A percentile compares a stretch with the other conserved stretches of the same genome.
Evolutionary conservation across 2,329 filamentous ascomycete genomes (phyloP).

Genomic region (Fusarium aywerte): DNA sequence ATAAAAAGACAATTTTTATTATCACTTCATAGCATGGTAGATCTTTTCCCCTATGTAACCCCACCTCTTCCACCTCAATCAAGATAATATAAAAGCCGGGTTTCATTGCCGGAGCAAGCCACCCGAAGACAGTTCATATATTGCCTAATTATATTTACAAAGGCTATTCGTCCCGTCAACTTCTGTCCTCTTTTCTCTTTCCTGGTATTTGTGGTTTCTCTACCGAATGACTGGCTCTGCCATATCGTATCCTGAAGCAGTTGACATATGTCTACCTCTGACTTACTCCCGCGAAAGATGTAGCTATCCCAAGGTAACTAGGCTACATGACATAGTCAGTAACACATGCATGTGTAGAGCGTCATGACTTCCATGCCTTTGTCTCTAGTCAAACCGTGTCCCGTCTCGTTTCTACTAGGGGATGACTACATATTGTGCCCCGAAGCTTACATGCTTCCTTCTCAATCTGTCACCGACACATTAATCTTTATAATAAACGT

Average conservation of each 20-base stretch:
- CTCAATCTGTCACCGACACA: not conserved
- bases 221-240: not conserved
- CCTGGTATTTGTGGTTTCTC: too few species aligned
- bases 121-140: conserved; percentile 1
- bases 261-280: too few species aligned
- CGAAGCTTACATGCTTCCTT: conserved; percentile 11
- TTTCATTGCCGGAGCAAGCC: conserved; percentile 18
- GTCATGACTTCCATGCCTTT: not conserved
- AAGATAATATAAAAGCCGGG: conserved; percentile 19
- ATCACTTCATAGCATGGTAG: conserved; percentile 11
- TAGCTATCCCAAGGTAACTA: not conserved
- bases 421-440: conserved; percentile 12
- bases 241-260: too few species aligned
- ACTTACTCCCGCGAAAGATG: not conserved
- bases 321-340: not conserved
- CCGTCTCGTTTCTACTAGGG: not conserved
- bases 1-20: too few species aligned
- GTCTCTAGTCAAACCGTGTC: not conserved
- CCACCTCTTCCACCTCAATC: conserved; percentile 6
- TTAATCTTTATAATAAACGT: not conserved
- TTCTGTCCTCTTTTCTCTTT: conserved; percentile 1
- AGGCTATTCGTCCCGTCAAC: not conserved
- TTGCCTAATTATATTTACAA: conserved; percentile 7
- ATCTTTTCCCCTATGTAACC: conserved; percentile 6
- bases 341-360: not conserved